Conservation (phyloP, 164 flowering plant genomes). For the Macadamia integrifolia region DNA sequence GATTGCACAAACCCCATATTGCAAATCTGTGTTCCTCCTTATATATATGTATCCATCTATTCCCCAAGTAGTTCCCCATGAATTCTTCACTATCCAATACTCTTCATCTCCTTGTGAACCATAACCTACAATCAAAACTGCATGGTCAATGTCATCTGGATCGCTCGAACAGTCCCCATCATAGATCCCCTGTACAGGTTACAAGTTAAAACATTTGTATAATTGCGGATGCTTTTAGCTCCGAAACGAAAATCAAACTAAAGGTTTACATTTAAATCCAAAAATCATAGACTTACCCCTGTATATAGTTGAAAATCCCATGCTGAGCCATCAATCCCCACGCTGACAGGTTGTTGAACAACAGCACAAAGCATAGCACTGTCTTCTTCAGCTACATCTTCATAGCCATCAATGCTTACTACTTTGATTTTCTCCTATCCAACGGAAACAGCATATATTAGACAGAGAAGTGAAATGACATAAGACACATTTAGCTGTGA, state of each 20-base stretch:
- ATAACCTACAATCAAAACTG: constrained; percentile 65
- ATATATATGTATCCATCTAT: constrained; percentile 25
- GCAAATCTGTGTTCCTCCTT: constrained; percentile 26
- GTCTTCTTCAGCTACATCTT: constrained; percentile 52
- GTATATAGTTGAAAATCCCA: constrained; percentile 69
- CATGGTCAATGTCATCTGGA: constrained; percentile 72
- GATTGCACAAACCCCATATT: constrained; percentile 46
- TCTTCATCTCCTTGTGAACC: constrained; percentile 56
- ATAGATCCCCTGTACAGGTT: constrained; percentile 53
- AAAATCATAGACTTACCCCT: constrained; percentile 28
- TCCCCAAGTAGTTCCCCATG: constrained; percentile 48
- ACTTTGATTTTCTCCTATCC: constrained; percentile 46
- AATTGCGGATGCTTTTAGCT: background rate
- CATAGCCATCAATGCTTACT: constrained; percentile 61
- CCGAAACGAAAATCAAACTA: background rate
- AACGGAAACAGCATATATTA: background rate
- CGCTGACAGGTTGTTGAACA: constrained; percentile 66
- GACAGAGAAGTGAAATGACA: background rate
- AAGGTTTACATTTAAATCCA: background rate
- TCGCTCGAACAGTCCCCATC: constrained; percentile 63
- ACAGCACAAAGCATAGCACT: constrained; percentile 64
- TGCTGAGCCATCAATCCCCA: constrained; percentile 61
- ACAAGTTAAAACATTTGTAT: background rate
- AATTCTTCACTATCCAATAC: constrained; percentile 81
- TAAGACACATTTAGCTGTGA: too few species aligned